phyloP scores from a whole-genome alignment of 2,329 filamentous ascomycete genomes.

The Parasarocladium wereldwijsianum region DNA sequence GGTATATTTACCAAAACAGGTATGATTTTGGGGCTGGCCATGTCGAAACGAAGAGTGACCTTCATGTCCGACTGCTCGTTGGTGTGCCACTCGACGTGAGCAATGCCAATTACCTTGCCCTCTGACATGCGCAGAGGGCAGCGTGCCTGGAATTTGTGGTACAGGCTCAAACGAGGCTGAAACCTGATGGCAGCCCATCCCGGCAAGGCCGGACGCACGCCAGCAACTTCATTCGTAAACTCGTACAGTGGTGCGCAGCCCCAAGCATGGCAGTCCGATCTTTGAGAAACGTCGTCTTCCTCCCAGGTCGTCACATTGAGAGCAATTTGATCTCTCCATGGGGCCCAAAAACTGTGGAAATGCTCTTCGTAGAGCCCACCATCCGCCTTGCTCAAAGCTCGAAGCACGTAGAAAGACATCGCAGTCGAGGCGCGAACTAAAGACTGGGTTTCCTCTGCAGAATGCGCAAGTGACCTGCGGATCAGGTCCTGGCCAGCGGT shows the following conservation, averaged over 20 bases:
- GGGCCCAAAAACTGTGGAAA: slow-evolving; percentile 7
- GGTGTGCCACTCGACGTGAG: no score
- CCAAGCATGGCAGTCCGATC: slow-evolving; percentile 10
- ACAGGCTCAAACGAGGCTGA: slow-evolving; percentile 13
- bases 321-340: slow-evolving; percentile 7
- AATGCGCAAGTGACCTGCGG: background rate
- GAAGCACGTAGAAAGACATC: slow-evolving; percentile 9
- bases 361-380: slow-evolving; percentile 6
- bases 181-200: slow-evolving; percentile 12
- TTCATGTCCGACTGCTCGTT: no score
- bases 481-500: slow-evolving; percentile 9
- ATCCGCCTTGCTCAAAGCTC: slow-evolving; percentile 6
- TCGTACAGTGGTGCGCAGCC: slow-evolving; percentile 9
- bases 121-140: no score
- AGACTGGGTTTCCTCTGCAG: slow-evolving; percentile 8
- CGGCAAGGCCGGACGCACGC: slow-evolving; percentile 3
- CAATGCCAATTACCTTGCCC: no score
- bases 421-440: slow-evolving; percentile 3
- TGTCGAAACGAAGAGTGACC: no score
- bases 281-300: slow-evolving; percentile 8
- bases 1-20: no score
- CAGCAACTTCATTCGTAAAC: slow-evolving; percentile 7
- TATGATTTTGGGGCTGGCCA: no score
- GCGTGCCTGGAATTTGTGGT: slow-evolving; percentile 10
- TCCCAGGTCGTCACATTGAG: slow-evolving; percentile 8